Evolutionary conservation across 768 basidiomycete genomes (phyloP).

Genomic region (Mrakia gelida): DNA sequence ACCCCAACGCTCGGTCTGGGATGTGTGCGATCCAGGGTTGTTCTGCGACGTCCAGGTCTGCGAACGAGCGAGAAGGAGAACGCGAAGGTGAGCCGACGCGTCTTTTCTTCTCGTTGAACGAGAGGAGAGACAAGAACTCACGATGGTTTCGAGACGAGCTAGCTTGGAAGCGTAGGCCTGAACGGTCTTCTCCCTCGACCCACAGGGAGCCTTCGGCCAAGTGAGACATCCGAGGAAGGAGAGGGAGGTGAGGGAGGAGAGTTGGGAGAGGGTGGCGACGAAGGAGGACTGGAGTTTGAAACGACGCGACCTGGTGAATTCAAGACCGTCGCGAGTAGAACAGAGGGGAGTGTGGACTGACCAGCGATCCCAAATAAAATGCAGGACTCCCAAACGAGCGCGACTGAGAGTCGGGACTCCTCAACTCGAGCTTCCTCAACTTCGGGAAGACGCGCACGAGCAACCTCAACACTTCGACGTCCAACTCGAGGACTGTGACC

Average conservation of each 20-base stretch:
- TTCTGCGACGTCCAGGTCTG: not conserved
- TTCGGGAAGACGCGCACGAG: not conserved
- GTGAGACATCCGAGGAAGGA: constrained; percentile 1
- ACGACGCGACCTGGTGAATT: not conserved
- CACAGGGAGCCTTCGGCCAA: not conserved
- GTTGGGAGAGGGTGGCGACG: not conserved
- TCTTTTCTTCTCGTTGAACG: not conserved
- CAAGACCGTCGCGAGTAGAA: too few relatives aligned
- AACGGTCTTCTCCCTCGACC: constrained; percentile 33
- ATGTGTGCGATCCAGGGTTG: not conserved
- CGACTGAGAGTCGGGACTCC: not conserved
- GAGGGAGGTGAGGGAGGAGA: not conserved
- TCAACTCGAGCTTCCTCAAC: not conserved
- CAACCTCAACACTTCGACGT: not conserved
- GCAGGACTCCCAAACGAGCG: not conserved
- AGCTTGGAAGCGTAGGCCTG: constrained; percentile 33
- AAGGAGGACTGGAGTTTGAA: not conserved
- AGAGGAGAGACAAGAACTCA: not conserved
- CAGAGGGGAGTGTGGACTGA: not conserved
- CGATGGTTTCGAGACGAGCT: constrained; percentile 1
- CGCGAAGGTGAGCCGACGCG: not conserved
- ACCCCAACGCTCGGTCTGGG: not conserved
- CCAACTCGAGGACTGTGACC: not conserved
- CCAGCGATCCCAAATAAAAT: not conserved
- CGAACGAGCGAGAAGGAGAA: not conserved